Evolutionary conservation across 495 filamentous ascomycete species (phyloP), one percentile per base, ranked within the genome.

Genomic region (Barbatosphaeria neglecta): DNA sequence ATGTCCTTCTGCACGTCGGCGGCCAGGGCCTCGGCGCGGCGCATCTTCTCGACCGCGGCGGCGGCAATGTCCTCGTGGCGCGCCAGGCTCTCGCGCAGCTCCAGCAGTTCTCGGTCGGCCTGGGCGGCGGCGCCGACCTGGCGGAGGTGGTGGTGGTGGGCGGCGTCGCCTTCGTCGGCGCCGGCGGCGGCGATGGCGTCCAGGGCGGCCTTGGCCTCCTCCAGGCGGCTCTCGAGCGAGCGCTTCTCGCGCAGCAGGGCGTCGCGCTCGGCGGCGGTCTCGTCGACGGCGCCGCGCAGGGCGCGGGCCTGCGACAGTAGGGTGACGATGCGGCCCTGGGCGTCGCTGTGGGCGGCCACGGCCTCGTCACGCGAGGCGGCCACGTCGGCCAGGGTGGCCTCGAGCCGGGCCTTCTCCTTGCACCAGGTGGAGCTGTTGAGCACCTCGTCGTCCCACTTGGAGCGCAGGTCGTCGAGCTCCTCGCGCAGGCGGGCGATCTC

Each of bases 371-470:
- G 80, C 18, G 89, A 95, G 22, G 84, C 80, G 2, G 84, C 83
- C 17, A 97, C 75, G 58, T 96, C 92, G 47, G 93, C 83, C 40
- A 98, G 74, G 13, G 87, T 93, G 37, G 88, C 80, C 54, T 97
- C 93, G 47, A 98, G 73, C 6, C 92, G 81, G 4, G 86, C 73
- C 67, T 98, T 98, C 69, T 98, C 92, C 69, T 98, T 98, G 25
- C 89, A 88, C 92, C 92, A 98, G 1, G 92, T 92, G 0, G 88
- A 93, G 63, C 85, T 90, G 59, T 98, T 98, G 55, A 98, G 81
- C 17, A 97, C 89, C 64, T 98, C 92, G 56, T 98, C 86, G 58
- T 98, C 93, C 93, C 93, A 98, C 61, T 96, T 97, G 49, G 82
- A 87, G 42, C 92, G 83, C 18, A 97, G 80, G 51, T 94, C 87